A percentile compares a stretch with the other conserved stretches of the same genome.
Conservation (phyloP, 495 filamentous ascomycete species). For the Bombardia bombarda region DNA sequence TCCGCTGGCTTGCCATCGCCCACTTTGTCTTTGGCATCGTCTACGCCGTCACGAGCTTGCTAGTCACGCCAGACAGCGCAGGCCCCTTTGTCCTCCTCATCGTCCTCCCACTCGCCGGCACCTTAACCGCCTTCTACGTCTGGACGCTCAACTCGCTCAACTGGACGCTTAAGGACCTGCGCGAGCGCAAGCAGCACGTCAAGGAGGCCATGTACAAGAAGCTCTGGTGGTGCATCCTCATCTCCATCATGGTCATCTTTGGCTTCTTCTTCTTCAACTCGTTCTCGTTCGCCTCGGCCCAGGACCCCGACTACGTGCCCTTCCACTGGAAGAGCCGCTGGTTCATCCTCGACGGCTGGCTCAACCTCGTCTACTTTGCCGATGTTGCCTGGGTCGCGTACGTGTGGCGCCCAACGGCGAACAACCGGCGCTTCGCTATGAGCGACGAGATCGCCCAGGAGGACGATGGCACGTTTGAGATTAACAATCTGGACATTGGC, state of each 20-base stretch:
- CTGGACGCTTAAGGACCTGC: slow-evolving; percentile 87
- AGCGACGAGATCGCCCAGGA: slow-evolving; percentile 98
- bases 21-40: slow-evolving; percentile 95
- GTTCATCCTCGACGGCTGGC: slow-evolving; percentile 97
- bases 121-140: slow-evolving; percentile 94
- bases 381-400: slow-evolving; percentile 93
- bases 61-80: slow-evolving; percentile 74
- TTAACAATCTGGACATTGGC: slow-evolving; percentile 69
- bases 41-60: slow-evolving; percentile 82
- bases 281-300: slow-evolving; percentile 78
- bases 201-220: slow-evolving; percentile 97
- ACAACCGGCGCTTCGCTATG: slow-evolving; percentile 98
- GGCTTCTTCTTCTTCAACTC: slow-evolving; percentile 94
- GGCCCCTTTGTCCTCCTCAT: slow-evolving; percentile 86
- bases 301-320: slow-evolving; percentile 81
- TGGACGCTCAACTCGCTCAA: slow-evolving; percentile 98
- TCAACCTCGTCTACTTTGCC: slow-evolving; percentile 91
- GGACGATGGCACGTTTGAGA: slow-evolving; percentile 92
- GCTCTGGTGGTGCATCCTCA: slow-evolving; percentile 95
- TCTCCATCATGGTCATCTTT: slow-evolving; percentile 89
- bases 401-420: slow-evolving; percentile 91
- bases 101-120: slow-evolving; percentile 85
- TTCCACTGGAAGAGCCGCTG: slow-evolving; percentile 93
- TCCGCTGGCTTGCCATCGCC: slow-evolving; percentile 79
- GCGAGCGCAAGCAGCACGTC: slow-evolving; percentile 85